Evolutionary conservation across 352 stramenopile species (phyloP), one percentile per base, ranked within the genome.

Genomic region (Detonula confervacea): DNA sequence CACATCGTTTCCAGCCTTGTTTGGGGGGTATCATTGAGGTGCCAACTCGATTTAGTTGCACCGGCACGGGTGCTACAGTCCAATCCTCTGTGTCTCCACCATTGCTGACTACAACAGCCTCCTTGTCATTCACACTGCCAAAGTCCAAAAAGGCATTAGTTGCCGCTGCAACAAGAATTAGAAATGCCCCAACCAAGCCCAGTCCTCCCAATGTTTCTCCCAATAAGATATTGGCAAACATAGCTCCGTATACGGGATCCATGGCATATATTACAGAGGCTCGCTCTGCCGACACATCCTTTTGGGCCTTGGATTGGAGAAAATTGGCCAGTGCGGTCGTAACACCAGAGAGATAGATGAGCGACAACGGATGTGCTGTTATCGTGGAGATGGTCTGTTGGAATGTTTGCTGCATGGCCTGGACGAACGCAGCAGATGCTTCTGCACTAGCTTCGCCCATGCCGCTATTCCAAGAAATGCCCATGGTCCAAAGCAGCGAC

Each of bases 181-280:
- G 35, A 20, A 60, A 56, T 30, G 88, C 88, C 22, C 90, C 88
- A 20, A 90, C 33, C 33, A 80, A 81, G n/a, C 73, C 83, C 2
- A 73, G 60, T 9, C 72, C 72, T 29, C 72, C 65, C n/a, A 92
- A 63, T 16, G 55, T 74, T 81, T 94, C 90, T 35, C 81, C 85
- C 11, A 94, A 70, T 27, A 91, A 70, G 14, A 90, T 27, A 64
- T 79, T 87, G 0, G 86, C 81, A 79, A 93, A 93, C 18, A 90
- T 44, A 12, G 86, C 87, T 39, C 88, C 90, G 66, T 90, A 94
- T 0, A 93, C 81, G 27, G 90, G 88, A 86, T 94, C 90, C 70
- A 91, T 86, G 9, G 86, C 87, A 77, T 93, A 94, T 44, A 93
- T 90, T 11, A 94, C 77, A 5, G 81, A 88, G 8, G 90, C 88